Percentiles rank a stretch among this genome's conserved stretches.
These are phyloP conservation scores for Hypoxylon rickii DNA, from an alignment of 495 filamentous ascomycete species.

Conservation along the genomic window DNA sequence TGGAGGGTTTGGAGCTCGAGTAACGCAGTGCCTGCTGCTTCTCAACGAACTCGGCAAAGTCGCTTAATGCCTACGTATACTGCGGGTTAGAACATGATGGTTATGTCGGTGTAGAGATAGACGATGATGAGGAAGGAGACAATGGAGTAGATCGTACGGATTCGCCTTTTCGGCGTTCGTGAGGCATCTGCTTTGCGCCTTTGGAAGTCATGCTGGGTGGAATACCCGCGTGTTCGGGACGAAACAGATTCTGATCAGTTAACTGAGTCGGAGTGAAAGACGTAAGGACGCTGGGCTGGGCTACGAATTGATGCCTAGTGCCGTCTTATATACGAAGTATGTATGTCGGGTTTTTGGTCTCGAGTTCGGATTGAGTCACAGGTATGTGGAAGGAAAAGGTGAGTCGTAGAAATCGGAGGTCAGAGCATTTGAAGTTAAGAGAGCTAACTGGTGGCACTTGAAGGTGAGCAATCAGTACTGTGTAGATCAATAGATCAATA, in stretches of 20 bases:
- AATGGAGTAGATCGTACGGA: slow-evolving; percentile 69
- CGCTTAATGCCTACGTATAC: slow-evolving; percentile 75
- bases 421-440: too few relatives aligned
- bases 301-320: not conserved
- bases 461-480: too few relatives aligned
- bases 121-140: too few relatives aligned
- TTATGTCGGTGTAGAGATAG: not conserved
- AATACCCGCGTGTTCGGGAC: slow-evolving; percentile 33
- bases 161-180: slow-evolving; percentile 86
- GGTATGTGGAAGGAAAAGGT: too few relatives aligned
- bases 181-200: slow-evolving; percentile 63
- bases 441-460: too few relatives aligned
- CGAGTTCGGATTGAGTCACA: not conserved
- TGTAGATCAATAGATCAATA: too few relatives aligned
- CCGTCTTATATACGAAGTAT: not conserved
- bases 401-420: too few relatives aligned
- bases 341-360: not conserved
- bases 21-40: slow-evolving; percentile 78
- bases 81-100: not conserved
- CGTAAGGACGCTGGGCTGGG: not conserved
- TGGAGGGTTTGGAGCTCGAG: slow-evolving; percentile 44
- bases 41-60: slow-evolving; percentile 97
- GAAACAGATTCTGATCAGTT: too few relatives aligned
- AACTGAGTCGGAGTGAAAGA: not conserved
- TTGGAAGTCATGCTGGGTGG: slow-evolving; percentile 57